A percentile compares a stretch with the other conserved stretches of the same genome.
phyloP scores from a whole-genome alignment of 2,329 filamentous ascomycete species.

The Trichophyton schoenleinii region DNA sequence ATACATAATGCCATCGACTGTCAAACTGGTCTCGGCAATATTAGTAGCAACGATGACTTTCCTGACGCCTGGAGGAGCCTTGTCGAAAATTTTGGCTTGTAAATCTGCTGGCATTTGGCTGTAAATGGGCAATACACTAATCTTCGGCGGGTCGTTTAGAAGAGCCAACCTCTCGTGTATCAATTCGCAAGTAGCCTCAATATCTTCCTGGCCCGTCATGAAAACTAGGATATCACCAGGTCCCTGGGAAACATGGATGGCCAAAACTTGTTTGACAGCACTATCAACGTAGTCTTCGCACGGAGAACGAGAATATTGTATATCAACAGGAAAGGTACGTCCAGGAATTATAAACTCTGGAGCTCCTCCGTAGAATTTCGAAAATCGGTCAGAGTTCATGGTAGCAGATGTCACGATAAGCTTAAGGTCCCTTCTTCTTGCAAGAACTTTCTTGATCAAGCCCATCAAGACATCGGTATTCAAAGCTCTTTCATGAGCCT shows the following conservation, averaged over 20 bases:
- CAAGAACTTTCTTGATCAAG: slow-evolving; percentile 90
- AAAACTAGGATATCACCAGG: slow-evolving; percentile 91
- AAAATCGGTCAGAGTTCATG: slow-evolving; percentile 95
- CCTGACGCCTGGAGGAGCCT: slow-evolving; percentile 74
- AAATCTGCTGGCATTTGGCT: slow-evolving; percentile 98
- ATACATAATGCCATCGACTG: slow-evolving; percentile 98
- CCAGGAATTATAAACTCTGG: slow-evolving; percentile 95
- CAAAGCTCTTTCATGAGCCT: slow-evolving; percentile 89
- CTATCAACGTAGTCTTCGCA: slow-evolving; percentile 97
- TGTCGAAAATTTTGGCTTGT: slow-evolving; percentile 95
- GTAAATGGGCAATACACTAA: slow-evolving; percentile 94
- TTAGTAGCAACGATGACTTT: slow-evolving; percentile 98
- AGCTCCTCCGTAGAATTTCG: slow-evolving; percentile 88
- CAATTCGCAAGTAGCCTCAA: slow-evolving; percentile 90
- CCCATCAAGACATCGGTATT: slow-evolving; percentile 98
- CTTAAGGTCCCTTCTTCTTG: slow-evolving; percentile 79
- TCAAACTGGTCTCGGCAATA: slow-evolving; percentile 94
- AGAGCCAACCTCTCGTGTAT: slow-evolving; percentile 76
- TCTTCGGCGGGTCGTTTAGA: slow-evolving; percentile 85
- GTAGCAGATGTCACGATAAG: slow-evolving; percentile 96
- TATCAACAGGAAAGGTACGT: slow-evolving; percentile 90
- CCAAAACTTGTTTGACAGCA: slow-evolving; percentile 86
- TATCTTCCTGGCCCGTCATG: slow-evolving; percentile 98
- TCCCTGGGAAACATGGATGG: slow-evolving; percentile 92
- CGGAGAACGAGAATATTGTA: slow-evolving; percentile 87